Base-by-base conservation (phyloP, 345 rosid species). In the Durio zibethinus region DNA sequence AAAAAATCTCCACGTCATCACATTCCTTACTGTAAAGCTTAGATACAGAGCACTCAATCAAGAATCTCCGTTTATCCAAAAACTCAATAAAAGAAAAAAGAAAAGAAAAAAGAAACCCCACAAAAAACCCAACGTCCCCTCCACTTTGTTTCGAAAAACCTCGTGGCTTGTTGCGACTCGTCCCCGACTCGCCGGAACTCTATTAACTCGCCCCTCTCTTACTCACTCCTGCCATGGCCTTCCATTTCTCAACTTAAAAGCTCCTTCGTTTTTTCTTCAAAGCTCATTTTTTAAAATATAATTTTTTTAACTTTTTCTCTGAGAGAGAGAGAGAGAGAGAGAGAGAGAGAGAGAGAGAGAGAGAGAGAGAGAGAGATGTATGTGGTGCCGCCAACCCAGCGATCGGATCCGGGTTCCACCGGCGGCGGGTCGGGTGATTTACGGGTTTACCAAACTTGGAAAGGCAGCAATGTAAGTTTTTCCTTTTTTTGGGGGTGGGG, bases 381-480 rank as follows among this genome's bases (percentile, higher is more conserved):
- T 73, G 94, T 90, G 80, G 93, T 89, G 54, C 99, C 92, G 82
- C 98, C 94, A 66, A 93, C 97, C 77, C 89, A 92, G 85, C 77
- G 90, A 81, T 86, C 93, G 81, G 96, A 93, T 88, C 83, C 76
- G 53, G 91, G 91, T 83, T 85, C 92, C 63, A 79, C 76, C 69
- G 84, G 72, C 67, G 82, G 74, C 77, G 93, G 82, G 76, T 84
- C 86, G 80, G 82, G 83, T 56, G 89, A 88, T 87, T 89, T 80
- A 72, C 84, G 85, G 81, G 92, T 91, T 82, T 93, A 92, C 85
- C 94, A 91, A 82, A 86, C 85, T 78, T 96, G 99, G 99, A 93
- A 92, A 88, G 98, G 93, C 81, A 93, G 94, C 84, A 93, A 96
- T 87, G 98, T 91, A 77, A 90, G 93, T 61, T 40, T 52, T 6